A percentile compares a stretch with the other conserved stretches of the same genome.
Evolutionary conservation across 768 basidiomycete genomes (phyloP).

Genomic region (Tephrocybe sp.): DNA sequence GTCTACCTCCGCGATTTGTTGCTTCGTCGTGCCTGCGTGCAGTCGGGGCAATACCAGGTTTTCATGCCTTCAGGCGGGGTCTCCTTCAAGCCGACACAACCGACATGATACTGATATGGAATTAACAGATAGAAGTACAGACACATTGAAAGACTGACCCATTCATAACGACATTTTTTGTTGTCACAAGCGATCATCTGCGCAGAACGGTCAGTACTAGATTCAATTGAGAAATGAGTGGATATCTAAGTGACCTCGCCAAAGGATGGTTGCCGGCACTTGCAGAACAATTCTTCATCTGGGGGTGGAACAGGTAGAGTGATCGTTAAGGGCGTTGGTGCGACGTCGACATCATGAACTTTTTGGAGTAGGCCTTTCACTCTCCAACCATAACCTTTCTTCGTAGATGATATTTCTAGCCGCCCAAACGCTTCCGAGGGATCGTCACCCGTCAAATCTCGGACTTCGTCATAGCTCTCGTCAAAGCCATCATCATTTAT

Average conservation of each 20-base stretch:
- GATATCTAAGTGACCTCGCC: conserved; percentile 61
- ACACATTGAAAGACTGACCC: conserved; percentile 57
- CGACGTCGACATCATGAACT: conserved; percentile 3
- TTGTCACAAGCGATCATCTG: conserved; percentile 91
- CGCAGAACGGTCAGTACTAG: conserved; percentile 5
- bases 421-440: conserved; percentile 1
- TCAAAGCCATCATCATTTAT: conserved; percentile 29
- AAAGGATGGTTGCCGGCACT: conserved; percentile 77
- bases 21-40: conserved; percentile 41
- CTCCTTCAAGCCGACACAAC: conserved; percentile 60
- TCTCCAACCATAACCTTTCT: conserved; percentile 23
- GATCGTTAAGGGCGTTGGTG: conserved; percentile 32
- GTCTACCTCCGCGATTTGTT: conserved; percentile 21
- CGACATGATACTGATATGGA: conserved; percentile 64
- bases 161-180: conserved; percentile 70
- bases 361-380: conserved; percentile 18
- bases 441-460: neutral
- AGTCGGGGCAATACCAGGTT: conserved; percentile 74
- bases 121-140: conserved; percentile 1
- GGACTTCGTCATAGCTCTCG: neutral
- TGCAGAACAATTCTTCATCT: conserved; percentile 65
- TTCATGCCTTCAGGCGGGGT: conserved; percentile 48
- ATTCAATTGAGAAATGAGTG: neutral
- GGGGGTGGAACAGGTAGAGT: conserved; percentile 30
- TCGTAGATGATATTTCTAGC: conserved; percentile 5